These are phyloP conservation scores for Coemansia furcata DNA, from an alignment of 192 early-diverging fungal species.

Conservation along the genomic window DNA sequence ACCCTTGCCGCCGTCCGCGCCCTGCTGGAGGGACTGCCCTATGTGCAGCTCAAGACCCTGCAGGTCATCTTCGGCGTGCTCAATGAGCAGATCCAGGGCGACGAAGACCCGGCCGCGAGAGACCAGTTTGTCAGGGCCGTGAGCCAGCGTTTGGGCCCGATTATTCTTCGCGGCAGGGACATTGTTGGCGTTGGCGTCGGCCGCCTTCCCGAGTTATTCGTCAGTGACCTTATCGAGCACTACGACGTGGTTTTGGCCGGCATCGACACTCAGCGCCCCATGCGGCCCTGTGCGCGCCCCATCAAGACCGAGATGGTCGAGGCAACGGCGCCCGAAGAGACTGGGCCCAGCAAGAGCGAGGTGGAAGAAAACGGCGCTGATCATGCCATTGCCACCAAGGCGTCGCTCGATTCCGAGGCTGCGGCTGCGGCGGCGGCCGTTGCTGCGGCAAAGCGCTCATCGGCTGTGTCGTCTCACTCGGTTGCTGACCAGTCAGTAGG, in stretches of 20 bases:
- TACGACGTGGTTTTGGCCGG: conserved; percentile 38
- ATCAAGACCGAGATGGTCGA: conserved; percentile 11
- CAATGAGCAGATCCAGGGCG: conserved; percentile 21
- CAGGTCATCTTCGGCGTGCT: conserved; percentile 38
- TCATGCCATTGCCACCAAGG: neutral
- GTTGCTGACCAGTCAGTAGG: conserved; percentile 2
- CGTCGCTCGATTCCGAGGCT: neutral
- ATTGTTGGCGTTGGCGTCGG: conserved; percentile 35
- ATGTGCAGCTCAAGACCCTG: conserved; percentile 40
- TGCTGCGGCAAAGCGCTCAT: conserved; percentile 12
- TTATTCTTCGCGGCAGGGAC: conserved; percentile 47
- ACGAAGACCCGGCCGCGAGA: conserved; percentile 8
- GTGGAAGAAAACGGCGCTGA: neutral
- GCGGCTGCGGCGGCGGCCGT: neutral
- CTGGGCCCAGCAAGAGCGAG: neutral
- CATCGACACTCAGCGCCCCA: conserved; percentile 22
- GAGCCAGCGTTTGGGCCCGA: conserved; percentile 42
- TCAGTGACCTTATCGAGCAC: conserved; percentile 40
- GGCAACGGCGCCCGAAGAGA: neutral
- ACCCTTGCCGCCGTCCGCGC: conserved; percentile 15
- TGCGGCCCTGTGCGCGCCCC: conserved; percentile 29
- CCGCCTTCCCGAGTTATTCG: conserved; percentile 42
- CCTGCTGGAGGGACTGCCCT: conserved; percentile 36
- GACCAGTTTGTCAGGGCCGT: conserved; percentile 32
- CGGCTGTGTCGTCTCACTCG: conserved; percentile 5